Evolutionary conservation across 2,329 filamentous ascomycete genomes (phyloP).

Genomic region (Delphinella strobiligena): DNA sequence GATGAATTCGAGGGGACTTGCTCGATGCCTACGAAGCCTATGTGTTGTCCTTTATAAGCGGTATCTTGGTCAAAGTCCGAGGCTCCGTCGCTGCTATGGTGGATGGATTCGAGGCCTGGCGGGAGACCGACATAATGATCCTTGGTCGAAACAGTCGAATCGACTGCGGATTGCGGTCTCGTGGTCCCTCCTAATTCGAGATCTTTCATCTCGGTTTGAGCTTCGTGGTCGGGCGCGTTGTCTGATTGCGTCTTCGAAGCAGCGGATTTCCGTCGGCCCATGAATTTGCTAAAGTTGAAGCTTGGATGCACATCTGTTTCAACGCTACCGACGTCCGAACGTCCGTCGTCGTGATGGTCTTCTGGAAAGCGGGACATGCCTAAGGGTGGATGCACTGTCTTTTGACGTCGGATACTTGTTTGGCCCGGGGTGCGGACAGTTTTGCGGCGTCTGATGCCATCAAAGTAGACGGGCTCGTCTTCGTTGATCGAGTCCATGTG

Average conservation of each 20-base stretch:
- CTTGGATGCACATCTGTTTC: conserved; percentile 30
- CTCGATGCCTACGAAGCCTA: conserved; percentile 35
- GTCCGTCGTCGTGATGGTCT: conserved; percentile 40
- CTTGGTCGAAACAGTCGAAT: conserved; percentile 12
- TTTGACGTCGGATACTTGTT: conserved; percentile 18
- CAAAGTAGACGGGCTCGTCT: conserved; percentile 77
- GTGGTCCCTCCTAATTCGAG: conserved; percentile 11
- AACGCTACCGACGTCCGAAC: conserved; percentile 14
- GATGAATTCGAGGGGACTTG: conserved; percentile 13
- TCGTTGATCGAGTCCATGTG: conserved; percentile 69
- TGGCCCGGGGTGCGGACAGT: conserved; percentile 39
- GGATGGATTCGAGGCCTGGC: conserved; percentile 21
- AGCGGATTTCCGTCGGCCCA: background rate
- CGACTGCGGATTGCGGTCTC: conserved; percentile 19
- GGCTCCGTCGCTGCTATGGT: conserved; percentile 14
- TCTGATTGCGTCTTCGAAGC: conserved; percentile 6
- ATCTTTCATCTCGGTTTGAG: background rate
- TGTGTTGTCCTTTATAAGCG: conserved; percentile 31
- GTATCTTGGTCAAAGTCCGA: conserved; percentile 40
- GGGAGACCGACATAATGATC: conserved; percentile 42
- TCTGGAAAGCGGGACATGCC: conserved; percentile 81
- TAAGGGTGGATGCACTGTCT: conserved; percentile 58
- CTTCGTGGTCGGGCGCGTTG: conserved; percentile 10
- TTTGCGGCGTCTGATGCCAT: conserved; percentile 68
- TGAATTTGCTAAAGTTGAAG: conserved; percentile 18